Base-by-base conservation (phyloP, 2,329 filamentous ascomycete genomes). In the Microcyclospora pomicola region DNA sequence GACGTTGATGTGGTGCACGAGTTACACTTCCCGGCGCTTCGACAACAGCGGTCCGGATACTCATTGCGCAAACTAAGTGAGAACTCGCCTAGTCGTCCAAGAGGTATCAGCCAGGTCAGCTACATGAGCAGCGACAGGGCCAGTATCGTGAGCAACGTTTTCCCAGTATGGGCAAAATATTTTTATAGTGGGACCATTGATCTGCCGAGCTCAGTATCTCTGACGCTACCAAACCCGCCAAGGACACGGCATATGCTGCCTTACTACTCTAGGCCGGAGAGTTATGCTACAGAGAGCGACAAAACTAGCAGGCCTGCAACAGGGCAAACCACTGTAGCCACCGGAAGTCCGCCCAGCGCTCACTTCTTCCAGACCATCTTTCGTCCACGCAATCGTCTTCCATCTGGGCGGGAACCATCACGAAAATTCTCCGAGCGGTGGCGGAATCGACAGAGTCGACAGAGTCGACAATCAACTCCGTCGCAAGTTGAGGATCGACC, bases 341-440 rank as follows among this genome's bases (percentile, higher is more conserved):
- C 43, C 12, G 39, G 36, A 14, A 56, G 50, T 38, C 53, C 52
- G 5, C 46, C 46, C 10, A 56, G 55, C 43, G 55, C 49, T 16
- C 53, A 53, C 42, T 54, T 59, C 44, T 41, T 58, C 6, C 56
- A 53, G 5, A 49, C 44, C 27, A 58, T 60, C 27, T 60, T 59
- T 44, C 50, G 56, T 9, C 50, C 56, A 3, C 47, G 53, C 10
- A 56, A 46, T 15, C 46, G 55, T n/a, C 44, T 39, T 10, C 42
- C 4, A 24, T 5, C 7, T 5, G 19, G 5, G 19, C 19, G 19
- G 7, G 19, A 7, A 14, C 33, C 16, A 10, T 34, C 36, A 15
- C 13, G 31, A n/a, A 15, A n/a, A 27, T 29, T 35, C 31, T 27
- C 19, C 6, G 24, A n/a, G 35, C 37, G 14, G 6, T 15, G 33